A percentile compares a stretch with the other conserved stretches of the same genome.
These are phyloP conservation scores for Coniferiporia weirii DNA, from an alignment of 1,284 basidiomycete species.

Conservation along the genomic window DNA sequence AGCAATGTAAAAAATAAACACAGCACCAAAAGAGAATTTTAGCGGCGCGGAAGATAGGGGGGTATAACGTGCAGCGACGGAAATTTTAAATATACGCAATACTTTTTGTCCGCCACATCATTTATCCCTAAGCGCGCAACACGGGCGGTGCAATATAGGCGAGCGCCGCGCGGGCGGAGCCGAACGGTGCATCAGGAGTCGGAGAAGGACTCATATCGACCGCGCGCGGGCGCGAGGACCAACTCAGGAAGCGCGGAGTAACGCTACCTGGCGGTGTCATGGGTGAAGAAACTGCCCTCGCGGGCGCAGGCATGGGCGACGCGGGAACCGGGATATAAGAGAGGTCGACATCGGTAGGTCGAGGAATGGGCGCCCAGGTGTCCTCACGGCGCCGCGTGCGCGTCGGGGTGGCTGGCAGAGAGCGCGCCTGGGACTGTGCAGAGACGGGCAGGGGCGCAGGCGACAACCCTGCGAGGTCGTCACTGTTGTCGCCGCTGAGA, in stretches of 20 bases:
- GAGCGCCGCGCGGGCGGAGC: slow-evolving; percentile 11
- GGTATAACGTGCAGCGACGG: no score
- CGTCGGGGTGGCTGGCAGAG: slow-evolving; percentile 9
- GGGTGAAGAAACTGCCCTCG: background rate
- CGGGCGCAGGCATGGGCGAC: background rate
- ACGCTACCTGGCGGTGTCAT: slow-evolving; percentile 19
- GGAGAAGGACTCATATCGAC: slow-evolving; percentile 14
- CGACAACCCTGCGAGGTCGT: background rate
- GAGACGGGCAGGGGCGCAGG: background rate
- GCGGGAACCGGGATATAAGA: background rate
- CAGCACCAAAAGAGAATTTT: no score
- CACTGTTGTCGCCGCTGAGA: background rate
- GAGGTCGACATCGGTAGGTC: background rate
- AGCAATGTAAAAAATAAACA: no score
- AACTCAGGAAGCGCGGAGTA: slow-evolving; percentile 15
- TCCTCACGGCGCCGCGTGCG: background rate
- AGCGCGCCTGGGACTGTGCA: background rate
- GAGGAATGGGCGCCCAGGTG: background rate
- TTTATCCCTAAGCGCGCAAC: slow-evolving; percentile 11
- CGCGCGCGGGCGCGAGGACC: slow-evolving; percentile 3
- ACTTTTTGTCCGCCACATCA: background rate
- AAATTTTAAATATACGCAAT: background rate
- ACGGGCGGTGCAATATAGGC: slow-evolving; percentile 9
- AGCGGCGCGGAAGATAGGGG: no score
- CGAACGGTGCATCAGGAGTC: slow-evolving; percentile 11